Base-by-base conservation (phyloP, 1,139 yeast genomes). In the Suhomyces guaymorum region DNA sequence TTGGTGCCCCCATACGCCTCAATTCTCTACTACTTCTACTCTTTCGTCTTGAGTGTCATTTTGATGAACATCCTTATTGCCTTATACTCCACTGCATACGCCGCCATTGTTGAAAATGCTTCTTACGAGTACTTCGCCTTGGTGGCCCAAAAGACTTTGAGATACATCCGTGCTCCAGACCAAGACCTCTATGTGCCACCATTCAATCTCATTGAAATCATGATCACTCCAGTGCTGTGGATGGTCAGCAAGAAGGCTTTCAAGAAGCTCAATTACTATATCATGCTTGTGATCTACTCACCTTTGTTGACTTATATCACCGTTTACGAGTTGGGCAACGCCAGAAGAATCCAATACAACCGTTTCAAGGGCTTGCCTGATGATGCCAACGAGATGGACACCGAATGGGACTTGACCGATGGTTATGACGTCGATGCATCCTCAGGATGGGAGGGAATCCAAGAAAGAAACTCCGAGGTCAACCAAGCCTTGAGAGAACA, bases 121-220 rank as follows among this genome's bases (percentile, higher is more conserved):
- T 79, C 81, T 18, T 86, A 83, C 52, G 95, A 88, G 56, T 88
- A 83, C 57, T 75, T 87, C 67, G 95, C 95, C 0, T 73, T 87
- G 37, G 85, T 85, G 46, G 87, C 96, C 4, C 85, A 84, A 46
- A 86, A 87, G 64, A 87, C 95, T 0, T 72, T 88, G 47, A 71
- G 90, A 42, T 88, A 84, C 53, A 79, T 87, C 35, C 74, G 96
- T 47, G 95, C 96, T 0, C 96, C 96, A 0, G 96, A 88, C 61
- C 82, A 80, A 40, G 81, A 84, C 51, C 85, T 87, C 28, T 88
- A 80, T 54, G 90, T 87, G 19, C 94, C 96, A 5, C 96, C 96
- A 6, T 70, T 87, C 43, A 88, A 88, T 54, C 57, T 88, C 47
- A 61, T 88, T 41, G 96, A 88, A 55, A 32, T 81, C 3, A 32